Conservation (phyloP, 495 filamentous ascomycete species). For the Diplogelasinospora grovesii region DNA sequence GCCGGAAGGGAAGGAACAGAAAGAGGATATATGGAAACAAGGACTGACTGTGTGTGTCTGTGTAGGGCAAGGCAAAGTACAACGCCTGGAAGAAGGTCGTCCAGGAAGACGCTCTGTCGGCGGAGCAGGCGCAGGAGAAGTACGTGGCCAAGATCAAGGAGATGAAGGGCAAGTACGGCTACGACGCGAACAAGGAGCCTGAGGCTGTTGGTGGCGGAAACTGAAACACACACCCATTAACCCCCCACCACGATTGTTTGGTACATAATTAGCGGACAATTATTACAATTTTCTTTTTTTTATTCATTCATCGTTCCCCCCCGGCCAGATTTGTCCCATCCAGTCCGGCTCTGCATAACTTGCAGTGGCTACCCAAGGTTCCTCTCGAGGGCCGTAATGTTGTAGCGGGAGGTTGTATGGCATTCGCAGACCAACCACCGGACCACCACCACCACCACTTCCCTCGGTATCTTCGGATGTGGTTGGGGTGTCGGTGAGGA, state of each 20-base stretch:
- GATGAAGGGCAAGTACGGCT: constrained; percentile 63
- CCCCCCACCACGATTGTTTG: too few relatives aligned
- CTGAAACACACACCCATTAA: too few relatives aligned
- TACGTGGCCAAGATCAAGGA: constrained; percentile 67
- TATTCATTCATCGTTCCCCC: not conserved
- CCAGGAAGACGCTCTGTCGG: constrained; percentile 50
- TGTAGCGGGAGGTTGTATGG: constrained; percentile 77
- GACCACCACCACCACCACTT: constrained; percentile 8
- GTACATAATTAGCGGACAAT: too few relatives aligned
- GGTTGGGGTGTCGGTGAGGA: constrained; percentile 45
- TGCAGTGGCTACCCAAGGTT: constrained; percentile 74
- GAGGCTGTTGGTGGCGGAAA: constrained; percentile 49
- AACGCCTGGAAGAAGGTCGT: constrained; percentile 62
- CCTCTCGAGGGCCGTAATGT: constrained; percentile 54
- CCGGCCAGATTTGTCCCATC: constrained; percentile 44
- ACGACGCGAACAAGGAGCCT: constrained; percentile 46
- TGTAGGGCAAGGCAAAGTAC: constrained; percentile 66
- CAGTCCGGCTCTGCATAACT: constrained; percentile 60
- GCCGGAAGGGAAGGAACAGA: too few relatives aligned
- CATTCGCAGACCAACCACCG: constrained; percentile 63
- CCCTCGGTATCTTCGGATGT: not conserved
- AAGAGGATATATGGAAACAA: too few relatives aligned
- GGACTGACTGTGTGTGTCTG: constrained; percentile 50
- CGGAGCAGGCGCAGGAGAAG: constrained; percentile 60
- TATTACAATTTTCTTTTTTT: too few relatives aligned